Conservation (phyloP, 179 eudicot genomes). For the Beta corolliflora region DNA sequence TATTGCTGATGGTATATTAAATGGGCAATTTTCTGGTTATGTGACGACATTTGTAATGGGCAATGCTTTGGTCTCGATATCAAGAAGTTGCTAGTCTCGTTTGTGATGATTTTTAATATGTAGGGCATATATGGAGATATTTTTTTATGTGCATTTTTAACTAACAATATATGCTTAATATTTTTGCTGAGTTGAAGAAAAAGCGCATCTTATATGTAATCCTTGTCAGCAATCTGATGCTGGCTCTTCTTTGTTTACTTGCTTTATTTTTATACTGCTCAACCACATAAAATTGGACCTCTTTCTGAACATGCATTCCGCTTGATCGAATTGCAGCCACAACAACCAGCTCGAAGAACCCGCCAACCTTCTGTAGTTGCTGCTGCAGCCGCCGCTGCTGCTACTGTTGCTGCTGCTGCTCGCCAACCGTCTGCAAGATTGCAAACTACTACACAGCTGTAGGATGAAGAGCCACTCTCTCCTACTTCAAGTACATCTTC, state of each 20-base stretch:
- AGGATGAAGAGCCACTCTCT: slow-evolving; percentile 48
- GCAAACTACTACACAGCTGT: slow-evolving; percentile 15
- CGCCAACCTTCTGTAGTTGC: slow-evolving; percentile 32
- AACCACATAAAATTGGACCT: too few species aligned
- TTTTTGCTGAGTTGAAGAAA: too few species aligned
- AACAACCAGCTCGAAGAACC: slow-evolving; percentile 43
- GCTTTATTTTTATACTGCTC: too few species aligned
- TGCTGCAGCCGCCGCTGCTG: not conserved
- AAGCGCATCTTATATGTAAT: too few species aligned
- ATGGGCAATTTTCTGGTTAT: not conserved
- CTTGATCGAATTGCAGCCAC: slow-evolving; percentile 40
- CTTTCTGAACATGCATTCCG: not conserved
- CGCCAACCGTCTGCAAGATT: not conserved
- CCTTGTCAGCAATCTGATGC: too few species aligned
- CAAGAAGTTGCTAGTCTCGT: too few species aligned
- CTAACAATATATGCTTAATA: too few species aligned
- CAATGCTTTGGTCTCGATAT: too few species aligned
- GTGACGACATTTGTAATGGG: not conserved
- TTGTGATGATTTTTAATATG: not conserved
- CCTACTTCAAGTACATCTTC: slow-evolving; percentile 44
- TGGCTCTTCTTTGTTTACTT: too few species aligned
- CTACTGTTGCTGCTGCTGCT: not conserved
- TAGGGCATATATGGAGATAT: not conserved
- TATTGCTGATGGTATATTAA: not conserved
- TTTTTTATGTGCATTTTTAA: not conserved